Evolutionary conservation across 1,139 yeast genomes (phyloP), one percentile per base, ranked within the genome.

Genomic region (Suhomyces coccinellae): DNA sequence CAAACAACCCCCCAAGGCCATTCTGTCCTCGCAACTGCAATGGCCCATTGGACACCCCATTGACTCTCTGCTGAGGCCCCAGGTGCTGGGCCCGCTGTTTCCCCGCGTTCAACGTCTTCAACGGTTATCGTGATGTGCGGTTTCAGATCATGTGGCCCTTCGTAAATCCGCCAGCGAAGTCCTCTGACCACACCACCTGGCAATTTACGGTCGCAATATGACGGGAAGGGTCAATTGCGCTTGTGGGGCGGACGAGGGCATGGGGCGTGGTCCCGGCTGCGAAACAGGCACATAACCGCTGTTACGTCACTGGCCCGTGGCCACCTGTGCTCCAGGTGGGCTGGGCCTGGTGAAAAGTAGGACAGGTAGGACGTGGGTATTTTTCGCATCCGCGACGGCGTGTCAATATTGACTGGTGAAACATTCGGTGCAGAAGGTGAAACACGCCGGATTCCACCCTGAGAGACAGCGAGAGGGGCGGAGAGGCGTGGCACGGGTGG

Each of bases 91-190:
- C 6, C 8, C 24, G 24, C 24, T 20, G 24, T 20, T 34, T 24
- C 29, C 29, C 36, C 36, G 20, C 36, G 29, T 27, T 27, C 29
- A 38, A 38, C 35, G 37, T 27, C 37, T 39, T 20, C 37, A 39
- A 39, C 42, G 42, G 42, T 17, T 15, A 27, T 28, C 37, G 27
- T 24, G 30, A 22, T 29, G 20, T 22, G 15, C 26, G 6, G 42
- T 39, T 39, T 43, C 45, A 34, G 41, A 43, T 26, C 24, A 35
- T 29, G 33, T 34, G 29, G 45, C 42, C 28, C 17, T 32, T 38
- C 45, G 45, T 43, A 38, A 34, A 34, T 43, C 30, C n/a, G 42
- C 32, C 27, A 20, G 36, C 35, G 31, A 38, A 33, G 20, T 39
- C 14, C 33, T 41, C 24, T 30, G 22, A 12, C 10, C 24, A n/a